phyloP scores from a whole-genome alignment of 1,139 yeast species.

The Candida tetrigidarum region DNA sequence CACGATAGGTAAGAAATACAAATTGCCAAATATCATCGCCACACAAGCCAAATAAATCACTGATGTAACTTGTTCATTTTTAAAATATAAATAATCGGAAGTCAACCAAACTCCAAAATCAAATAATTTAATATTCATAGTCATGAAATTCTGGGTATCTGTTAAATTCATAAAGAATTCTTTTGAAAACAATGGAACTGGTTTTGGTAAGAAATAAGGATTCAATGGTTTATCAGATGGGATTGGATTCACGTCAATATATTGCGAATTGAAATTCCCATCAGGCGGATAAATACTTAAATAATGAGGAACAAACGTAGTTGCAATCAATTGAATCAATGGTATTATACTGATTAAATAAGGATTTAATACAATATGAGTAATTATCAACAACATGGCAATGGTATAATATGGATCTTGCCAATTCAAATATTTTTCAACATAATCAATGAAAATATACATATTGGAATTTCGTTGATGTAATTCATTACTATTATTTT shows the following conservation, averaged over 20 bases:
- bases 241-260: slow-evolving; percentile 48
- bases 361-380: slow-evolving; percentile 70
- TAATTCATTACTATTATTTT: slow-evolving; percentile 68
- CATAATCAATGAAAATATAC: slow-evolving; percentile 61
- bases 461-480: slow-evolving; percentile 66
- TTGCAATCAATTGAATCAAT: slow-evolving; percentile 52
- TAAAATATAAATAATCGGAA: slow-evolving; percentile 64
- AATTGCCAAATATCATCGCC: slow-evolving; percentile 31
- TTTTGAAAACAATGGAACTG: slow-evolving; percentile 77
- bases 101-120: slow-evolving; percentile 58
- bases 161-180: slow-evolving; percentile 81
- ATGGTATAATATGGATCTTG: slow-evolving; percentile 63
- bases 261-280: slow-evolving; percentile 18
- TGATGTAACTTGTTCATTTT: slow-evolving; percentile 65
- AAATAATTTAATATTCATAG: slow-evolving; percentile 65
- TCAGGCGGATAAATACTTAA: slow-evolving; percentile 47
- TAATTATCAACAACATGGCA: slow-evolving; percentile 55
- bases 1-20: slow-evolving; percentile 36
- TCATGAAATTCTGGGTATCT: slow-evolving; percentile 83
- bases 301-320: slow-evolving; percentile 74
- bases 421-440: slow-evolving; percentile 66
- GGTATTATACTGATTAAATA: slow-evolving; percentile 58
- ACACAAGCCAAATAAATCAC: slow-evolving; percentile 44
- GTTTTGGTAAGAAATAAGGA: slow-evolving; percentile 60
- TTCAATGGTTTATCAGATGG: slow-evolving; percentile 60